Percentiles rank a stretch among this genome's conserved stretches.
phyloP scores from a whole-genome alignment of 2,329 filamentous ascomycete species.

The Monosporascus sp. region DNA sequence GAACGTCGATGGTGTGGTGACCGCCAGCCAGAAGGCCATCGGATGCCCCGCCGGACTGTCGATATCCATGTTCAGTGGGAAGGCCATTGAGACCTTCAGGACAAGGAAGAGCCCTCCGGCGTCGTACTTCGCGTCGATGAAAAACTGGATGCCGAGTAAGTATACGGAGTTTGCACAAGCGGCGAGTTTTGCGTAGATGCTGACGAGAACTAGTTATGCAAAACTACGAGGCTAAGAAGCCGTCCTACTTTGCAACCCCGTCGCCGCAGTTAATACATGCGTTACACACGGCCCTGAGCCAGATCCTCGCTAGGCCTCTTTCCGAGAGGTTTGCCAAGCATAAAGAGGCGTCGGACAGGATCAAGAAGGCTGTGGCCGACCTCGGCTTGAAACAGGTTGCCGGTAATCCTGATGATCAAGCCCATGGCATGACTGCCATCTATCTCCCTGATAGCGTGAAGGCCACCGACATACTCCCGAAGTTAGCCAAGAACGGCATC shows the following conservation, averaged over 20 bases:
- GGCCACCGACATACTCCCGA: conserved; percentile 78
- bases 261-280: conserved; percentile 91
- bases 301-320: conserved; percentile 78
- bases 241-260: conserved; percentile 96
- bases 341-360: conserved; percentile 69
- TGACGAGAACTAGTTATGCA: conserved; percentile 69
- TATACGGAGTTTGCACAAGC: background rate
- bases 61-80: conserved; percentile 88
- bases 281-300: conserved; percentile 79
- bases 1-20: conserved; percentile 88
- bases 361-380: conserved; percentile 77
- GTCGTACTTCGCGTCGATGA: conserved; percentile 93
- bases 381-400: conserved; percentile 87
- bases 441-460: conserved; percentile 83
- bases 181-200: background rate
- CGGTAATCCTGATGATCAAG: conserved; percentile 79
- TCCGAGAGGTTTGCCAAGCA: conserved; percentile 80
- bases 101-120: conserved; percentile 73
- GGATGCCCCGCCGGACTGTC: conserved; percentile 90
- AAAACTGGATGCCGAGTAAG: conserved; percentile 91
- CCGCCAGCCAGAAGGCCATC: conserved; percentile 94
- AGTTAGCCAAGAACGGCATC: conserved; percentile 78
- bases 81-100: conserved; percentile 77
- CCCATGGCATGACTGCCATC: conserved; percentile 96
- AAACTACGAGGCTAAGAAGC: conserved; percentile 97